Evolutionary conservation across 257 asterid species (phyloP), one percentile per base, ranked within the genome.

Genomic region (Nyctanthes arbortristis): DNA sequence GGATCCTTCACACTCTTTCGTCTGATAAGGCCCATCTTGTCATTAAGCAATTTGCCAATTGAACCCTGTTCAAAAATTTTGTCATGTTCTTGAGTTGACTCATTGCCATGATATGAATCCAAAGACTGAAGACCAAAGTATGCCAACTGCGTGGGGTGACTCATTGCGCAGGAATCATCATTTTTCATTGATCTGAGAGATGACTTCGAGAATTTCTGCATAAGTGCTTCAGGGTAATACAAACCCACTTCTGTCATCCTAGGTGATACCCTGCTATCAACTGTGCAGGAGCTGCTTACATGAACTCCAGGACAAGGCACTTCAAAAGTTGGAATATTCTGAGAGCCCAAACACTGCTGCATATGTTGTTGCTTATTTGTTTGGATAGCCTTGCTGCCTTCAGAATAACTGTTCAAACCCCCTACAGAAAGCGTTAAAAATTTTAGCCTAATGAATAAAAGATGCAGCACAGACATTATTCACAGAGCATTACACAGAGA

Each of bases 391-490:
- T 34, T 65, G 73, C 58, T 69, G 39, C 65, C 67, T 39, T 28
- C 79, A 16, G 72, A 57, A 77, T 75, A 81, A 35, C 24, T 76
- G 45, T 68, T 75, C 80, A 81, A 80, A 73, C 88, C 68, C 75
- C 81, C 96, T 87, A 30, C 75, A 61, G 14, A 20, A 47, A 37
- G 56, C 2, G 67, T 29, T 43, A 45, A n/a, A 70, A n/a, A n/a
- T n/a, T 54, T 73, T 16, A 65, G 49, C 39, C 8, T 12, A 18
- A n/a, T n/a, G n/a, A n/a, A n/a, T n/a, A n/a, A n/a, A 4, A 55
- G 14, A 32, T 1, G 43, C 40, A 24, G 59, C 0, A 54, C 28
- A 9, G 60, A 54, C 11, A 22, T 35, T 14, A 16, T 30, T 29
- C 28, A 14, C 5, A 14, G 12, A 20, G 18, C 13, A 7, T 14